Evolutionary conservation across 2,329 filamentous ascomycete species (phyloP).

Genomic region (Sporothrix brasiliensis): DNA sequence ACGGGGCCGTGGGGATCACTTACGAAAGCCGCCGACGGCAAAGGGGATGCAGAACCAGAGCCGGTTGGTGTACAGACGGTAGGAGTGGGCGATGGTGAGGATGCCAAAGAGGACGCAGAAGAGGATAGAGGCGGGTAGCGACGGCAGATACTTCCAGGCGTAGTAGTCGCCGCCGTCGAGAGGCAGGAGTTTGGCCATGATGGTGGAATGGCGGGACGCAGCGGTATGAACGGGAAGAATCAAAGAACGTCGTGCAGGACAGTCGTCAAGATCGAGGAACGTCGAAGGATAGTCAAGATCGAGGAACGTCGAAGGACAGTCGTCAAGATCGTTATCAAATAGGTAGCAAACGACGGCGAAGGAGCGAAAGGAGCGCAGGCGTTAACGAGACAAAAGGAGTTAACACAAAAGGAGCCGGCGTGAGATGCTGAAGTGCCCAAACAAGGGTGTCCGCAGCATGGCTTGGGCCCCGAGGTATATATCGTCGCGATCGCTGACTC

Average conservation of each 20-base stretch:
- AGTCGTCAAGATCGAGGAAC: background rate
- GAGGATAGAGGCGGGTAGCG: constrained; percentile 28
- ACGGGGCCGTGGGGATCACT: background rate
- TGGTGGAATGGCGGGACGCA: background rate
- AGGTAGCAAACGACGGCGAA: too few relatives aligned
- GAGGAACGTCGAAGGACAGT: too few relatives aligned
- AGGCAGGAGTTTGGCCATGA: background rate
- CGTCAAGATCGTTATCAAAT: too few relatives aligned
- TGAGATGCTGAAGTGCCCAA: background rate
- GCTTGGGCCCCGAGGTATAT: background rate
- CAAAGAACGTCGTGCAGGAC: background rate
- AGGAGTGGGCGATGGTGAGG: constrained; percentile 24
- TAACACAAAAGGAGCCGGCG: background rate
- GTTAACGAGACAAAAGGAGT: too few relatives aligned
- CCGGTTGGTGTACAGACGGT: constrained; percentile 23
- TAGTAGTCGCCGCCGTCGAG: constrained; percentile 7
- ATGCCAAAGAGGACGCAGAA: constrained; percentile 29
- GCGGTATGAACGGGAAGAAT: background rate
- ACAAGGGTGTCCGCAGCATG: too few relatives aligned
- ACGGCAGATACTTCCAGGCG: constrained; percentile 29
- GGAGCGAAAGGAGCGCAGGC: too few relatives aligned
- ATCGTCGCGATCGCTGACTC: background rate
- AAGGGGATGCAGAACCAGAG: constrained; percentile 33
- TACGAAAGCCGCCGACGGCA: constrained; percentile 31
- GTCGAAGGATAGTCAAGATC: too few relatives aligned